Conservation (phyloP, 306 rosid genomes). For the Calophaca sinica region DNA sequence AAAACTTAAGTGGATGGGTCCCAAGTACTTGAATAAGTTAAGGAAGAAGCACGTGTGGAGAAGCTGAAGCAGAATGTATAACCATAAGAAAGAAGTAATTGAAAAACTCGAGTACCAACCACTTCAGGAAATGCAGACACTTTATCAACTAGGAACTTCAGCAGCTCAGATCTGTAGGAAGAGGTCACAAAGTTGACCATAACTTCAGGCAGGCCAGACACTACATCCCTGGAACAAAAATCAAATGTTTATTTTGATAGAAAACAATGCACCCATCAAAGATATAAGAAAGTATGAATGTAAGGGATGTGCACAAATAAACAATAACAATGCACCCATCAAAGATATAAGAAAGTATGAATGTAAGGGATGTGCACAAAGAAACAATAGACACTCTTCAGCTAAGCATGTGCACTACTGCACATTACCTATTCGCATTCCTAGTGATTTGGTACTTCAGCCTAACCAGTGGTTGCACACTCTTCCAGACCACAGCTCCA, state of each 20-base stretch:
- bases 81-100: constrained; percentile 31
- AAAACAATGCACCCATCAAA: constrained; percentile 34
- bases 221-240: constrained; percentile 65
- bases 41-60: not conserved
- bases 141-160: constrained; percentile 74
- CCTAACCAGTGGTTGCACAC: not conserved
- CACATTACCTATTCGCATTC: not conserved
- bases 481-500: not conserved
- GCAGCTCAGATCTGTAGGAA: constrained; percentile 77
- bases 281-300: constrained; percentile 14
- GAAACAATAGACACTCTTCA: constrained; percentile 5
- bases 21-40: constrained; percentile 8
- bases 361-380: not conserved
- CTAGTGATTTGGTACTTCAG: not conserved
- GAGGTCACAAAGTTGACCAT: constrained; percentile 99
- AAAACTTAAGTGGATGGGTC: constrained; percentile 14
- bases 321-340: constrained; percentile 25
- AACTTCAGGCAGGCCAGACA: constrained; percentile 75
- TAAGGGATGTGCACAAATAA: not conserved
- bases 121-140: constrained; percentile 83
- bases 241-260: constrained; percentile 20
- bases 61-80: constrained; percentile 22
- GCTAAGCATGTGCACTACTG: not conserved
- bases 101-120: constrained; percentile 63
- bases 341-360: constrained; percentile 33